Evolutionary conservation across 176 grass and related monocot species (phyloP).

Genomic region (Ampelocalamus luodianensis): DNA sequence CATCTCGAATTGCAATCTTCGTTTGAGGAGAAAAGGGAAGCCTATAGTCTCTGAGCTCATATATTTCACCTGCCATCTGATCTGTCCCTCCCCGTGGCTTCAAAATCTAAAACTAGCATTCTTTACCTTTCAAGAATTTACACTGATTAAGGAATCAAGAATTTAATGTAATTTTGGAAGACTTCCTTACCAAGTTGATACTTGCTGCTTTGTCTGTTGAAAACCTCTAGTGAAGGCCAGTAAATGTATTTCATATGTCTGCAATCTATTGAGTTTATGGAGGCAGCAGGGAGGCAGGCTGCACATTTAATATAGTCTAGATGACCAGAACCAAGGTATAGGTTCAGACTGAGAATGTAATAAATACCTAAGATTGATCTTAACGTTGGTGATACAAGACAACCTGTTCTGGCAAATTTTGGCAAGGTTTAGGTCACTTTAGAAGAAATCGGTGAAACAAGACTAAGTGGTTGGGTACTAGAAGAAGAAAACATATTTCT

Average conservation of each 20-base stretch:
- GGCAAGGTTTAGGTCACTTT: neutral
- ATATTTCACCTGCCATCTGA: neutral
- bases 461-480: no score
- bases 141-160: neutral
- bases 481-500: no score
- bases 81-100: no score
- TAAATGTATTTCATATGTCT: neutral
- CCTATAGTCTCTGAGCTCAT: neutral
- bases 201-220: neutral
- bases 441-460: no score
- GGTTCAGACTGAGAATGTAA: neutral
- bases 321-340: neutral
- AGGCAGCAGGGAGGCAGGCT: no score
- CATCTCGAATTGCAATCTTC: neutral
- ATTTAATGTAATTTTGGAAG: neutral
- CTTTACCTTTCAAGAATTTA: neutral
- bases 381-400: neutral
- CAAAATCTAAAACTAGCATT: neutral
- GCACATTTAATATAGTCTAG: neutral
- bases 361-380: neutral
- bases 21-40: no score
- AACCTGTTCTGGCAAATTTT: neutral
- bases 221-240: neutral
- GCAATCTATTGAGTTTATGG: neutral
- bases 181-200: no score